Conservation (phyloP, 805 yeast genomes). For the Cyberlindnera xylosilytica region DNA sequence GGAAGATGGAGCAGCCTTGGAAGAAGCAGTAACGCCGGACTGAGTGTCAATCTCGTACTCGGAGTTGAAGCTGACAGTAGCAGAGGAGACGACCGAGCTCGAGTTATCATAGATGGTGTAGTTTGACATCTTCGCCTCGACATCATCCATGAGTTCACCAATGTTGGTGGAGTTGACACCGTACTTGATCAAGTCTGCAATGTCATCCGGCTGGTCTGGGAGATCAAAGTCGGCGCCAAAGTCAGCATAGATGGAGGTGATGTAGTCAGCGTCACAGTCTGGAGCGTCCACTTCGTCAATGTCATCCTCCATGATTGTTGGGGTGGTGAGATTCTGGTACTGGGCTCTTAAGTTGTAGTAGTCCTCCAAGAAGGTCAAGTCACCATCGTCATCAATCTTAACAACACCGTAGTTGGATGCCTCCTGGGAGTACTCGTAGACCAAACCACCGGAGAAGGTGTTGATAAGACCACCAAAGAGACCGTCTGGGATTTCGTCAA, state of each 20-base stretch:
- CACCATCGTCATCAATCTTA: slow-evolving; percentile 42
- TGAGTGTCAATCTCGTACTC: slow-evolving; percentile 37
- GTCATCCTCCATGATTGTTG: slow-evolving; percentile 35
- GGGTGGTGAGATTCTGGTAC: slow-evolving; percentile 34
- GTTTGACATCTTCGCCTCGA: slow-evolving; percentile 35
- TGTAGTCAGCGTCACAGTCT: slow-evolving; percentile 39
- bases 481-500: slow-evolving; percentile 72
- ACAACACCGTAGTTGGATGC: slow-evolving; percentile 76
- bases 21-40: slow-evolving; percentile 19
- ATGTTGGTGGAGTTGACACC: slow-evolving; percentile 45
- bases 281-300: slow-evolving; percentile 31
- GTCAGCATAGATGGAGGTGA: slow-evolving; percentile 34
- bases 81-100: slow-evolving; percentile 32
- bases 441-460: slow-evolving; percentile 84
- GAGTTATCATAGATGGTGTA: slow-evolving; percentile 37
- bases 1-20: slow-evolving; percentile 21
- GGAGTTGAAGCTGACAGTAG: slow-evolving; percentile 36
- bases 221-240: slow-evolving; percentile 47
- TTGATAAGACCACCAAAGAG: slow-evolving; percentile 63
- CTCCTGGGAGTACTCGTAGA: slow-evolving; percentile 87
- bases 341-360: slow-evolving; percentile 47
- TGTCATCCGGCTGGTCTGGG: slow-evolving; percentile 46
- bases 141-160: slow-evolving; percentile 41
- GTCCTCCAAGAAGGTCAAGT: slow-evolving; percentile 43
- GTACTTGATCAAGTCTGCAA: slow-evolving; percentile 40